Evolutionary conservation across 345 rosid species (phyloP).

Genomic region (Populus davidiana): DNA sequence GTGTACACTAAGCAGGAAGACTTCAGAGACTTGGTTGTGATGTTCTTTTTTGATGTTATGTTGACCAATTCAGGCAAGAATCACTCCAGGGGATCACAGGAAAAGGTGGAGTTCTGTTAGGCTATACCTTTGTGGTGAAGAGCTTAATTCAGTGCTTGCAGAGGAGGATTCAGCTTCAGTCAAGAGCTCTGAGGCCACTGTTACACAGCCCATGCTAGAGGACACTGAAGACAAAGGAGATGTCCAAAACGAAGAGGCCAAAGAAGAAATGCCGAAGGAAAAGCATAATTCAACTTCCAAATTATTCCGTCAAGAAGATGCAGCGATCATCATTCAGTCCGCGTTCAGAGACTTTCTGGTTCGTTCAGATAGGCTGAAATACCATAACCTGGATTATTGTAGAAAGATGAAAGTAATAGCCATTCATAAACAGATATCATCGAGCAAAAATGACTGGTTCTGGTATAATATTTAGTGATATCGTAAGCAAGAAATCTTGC

Average conservation of each 20-base stretch:
- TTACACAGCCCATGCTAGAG: slow-evolving; percentile 34
- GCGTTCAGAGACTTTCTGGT: slow-evolving; percentile 71
- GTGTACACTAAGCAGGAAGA: no score
- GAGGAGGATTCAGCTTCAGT: slow-evolving; percentile 74
- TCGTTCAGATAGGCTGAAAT: slow-evolving; percentile 1
- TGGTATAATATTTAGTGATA: not conserved
- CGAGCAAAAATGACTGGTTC: not conserved
- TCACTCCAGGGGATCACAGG: slow-evolving; percentile 40
- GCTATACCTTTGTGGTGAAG: slow-evolving; percentile 74
- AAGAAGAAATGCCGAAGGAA: slow-evolving; percentile 24
- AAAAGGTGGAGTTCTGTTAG: slow-evolving; percentile 64
- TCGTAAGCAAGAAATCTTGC: not conserved
- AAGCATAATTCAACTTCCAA: slow-evolving; percentile 48
- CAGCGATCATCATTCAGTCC: slow-evolving; percentile 69
- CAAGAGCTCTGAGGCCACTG: slow-evolving; percentile 53
- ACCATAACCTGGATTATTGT: not conserved
- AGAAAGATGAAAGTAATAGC: not conserved
- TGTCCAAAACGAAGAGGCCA: slow-evolving; percentile 29
- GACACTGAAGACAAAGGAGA: slow-evolving; percentile 23
- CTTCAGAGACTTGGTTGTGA: no score
- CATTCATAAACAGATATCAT: not conserved
- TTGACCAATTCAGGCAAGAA: slow-evolving; percentile 45
- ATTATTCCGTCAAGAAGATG: slow-evolving; percentile 59
- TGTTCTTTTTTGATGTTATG: not conserved
- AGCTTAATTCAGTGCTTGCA: slow-evolving; percentile 68